Evolutionary conservation across 768 basidiomycete species (phyloP).

Genomic region (Pleurotus cornucopiae): DNA sequence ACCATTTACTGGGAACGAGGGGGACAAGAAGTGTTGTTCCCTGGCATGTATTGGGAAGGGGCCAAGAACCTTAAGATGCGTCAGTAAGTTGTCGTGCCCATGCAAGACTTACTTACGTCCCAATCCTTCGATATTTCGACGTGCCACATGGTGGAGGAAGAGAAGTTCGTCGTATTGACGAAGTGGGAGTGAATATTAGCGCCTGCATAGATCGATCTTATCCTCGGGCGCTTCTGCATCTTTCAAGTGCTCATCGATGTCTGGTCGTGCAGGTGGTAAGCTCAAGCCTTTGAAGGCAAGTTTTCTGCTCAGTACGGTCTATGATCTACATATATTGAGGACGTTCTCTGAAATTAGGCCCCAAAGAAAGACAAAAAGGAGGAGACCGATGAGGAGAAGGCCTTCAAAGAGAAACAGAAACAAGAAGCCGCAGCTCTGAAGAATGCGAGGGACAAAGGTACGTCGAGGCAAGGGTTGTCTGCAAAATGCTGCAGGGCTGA

Average conservation of each 20-base stretch:
- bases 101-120: not conserved
- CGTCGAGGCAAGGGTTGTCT: conserved; percentile 13
- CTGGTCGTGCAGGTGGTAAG: conserved; percentile 78
- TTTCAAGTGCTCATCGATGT: conserved; percentile 33
- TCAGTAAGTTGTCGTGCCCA: not conserved
- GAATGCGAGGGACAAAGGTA: conserved; percentile 70
- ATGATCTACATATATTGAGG: not conserved
- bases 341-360: conserved; percentile 39
- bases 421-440: conserved; percentile 70
- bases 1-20: conserved; percentile 70
- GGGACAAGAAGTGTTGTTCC: conserved; percentile 80
- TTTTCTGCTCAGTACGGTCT: not conserved
- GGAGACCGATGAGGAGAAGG: conserved; percentile 63
- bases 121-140: not conserved
- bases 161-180: not conserved
- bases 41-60: conserved; percentile 83
- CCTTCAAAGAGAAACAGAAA: conserved; percentile 77
- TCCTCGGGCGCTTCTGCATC: not conserved
- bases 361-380: conserved; percentile 81
- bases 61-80: conserved; percentile 55
- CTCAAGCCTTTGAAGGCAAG: conserved; percentile 80
- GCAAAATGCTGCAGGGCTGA: conserved; percentile 1
- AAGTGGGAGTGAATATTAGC: not conserved
- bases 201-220: not conserved
- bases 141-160: not conserved